phyloP scores from a whole-genome alignment of 176 grass and related monocot genomes.

The Paspalum vaginatum region DNA sequence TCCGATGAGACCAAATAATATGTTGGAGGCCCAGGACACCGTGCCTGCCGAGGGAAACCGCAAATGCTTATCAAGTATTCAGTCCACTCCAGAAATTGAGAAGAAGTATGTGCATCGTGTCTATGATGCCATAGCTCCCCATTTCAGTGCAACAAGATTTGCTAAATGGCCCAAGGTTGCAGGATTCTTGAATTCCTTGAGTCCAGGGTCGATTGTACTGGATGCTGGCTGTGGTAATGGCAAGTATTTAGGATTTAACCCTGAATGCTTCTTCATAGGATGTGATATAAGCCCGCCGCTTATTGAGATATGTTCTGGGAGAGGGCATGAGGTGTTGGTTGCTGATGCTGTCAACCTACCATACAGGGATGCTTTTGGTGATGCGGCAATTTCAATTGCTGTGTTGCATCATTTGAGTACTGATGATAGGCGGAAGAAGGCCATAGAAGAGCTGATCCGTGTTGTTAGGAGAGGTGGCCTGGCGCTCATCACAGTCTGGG shows the following conservation, averaged over 20 bases:
- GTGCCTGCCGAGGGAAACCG: conserved; percentile 8
- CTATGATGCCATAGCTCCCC: conserved; percentile 95
- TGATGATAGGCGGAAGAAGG: conserved; percentile 77
- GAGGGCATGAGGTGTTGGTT: conserved; percentile 82
- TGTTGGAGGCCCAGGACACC: background rate
- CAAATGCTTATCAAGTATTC: conserved; percentile 45
- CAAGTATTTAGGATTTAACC: conserved; percentile 87
- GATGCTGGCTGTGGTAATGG: conserved; percentile 97
- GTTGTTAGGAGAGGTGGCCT: conserved; percentile 78
- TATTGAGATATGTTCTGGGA: conserved; percentile 77
- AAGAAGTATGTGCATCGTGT: conserved; percentile 84
- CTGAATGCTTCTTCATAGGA: conserved; percentile 81
- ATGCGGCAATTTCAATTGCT: conserved; percentile 85
- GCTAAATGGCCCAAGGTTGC: conserved; percentile 98
- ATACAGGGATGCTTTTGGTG: conserved; percentile 82
- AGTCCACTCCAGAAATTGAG: conserved; percentile 86
- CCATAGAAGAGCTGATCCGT: conserved; percentile 86
- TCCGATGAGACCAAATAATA: conserved; percentile 27
- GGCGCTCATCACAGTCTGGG: conserved; percentile 96
- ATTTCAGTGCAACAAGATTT: conserved; percentile 90
- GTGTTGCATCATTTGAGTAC: conserved; percentile 96
- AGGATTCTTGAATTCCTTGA: conserved; percentile 73
- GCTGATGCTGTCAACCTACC: conserved; percentile 92
- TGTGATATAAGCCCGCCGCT: conserved; percentile 84
- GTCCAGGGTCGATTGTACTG: conserved; percentile 64